Conservation (phyloP, 768 basidiomycete species). For the Calocybe cyanea region DNA sequence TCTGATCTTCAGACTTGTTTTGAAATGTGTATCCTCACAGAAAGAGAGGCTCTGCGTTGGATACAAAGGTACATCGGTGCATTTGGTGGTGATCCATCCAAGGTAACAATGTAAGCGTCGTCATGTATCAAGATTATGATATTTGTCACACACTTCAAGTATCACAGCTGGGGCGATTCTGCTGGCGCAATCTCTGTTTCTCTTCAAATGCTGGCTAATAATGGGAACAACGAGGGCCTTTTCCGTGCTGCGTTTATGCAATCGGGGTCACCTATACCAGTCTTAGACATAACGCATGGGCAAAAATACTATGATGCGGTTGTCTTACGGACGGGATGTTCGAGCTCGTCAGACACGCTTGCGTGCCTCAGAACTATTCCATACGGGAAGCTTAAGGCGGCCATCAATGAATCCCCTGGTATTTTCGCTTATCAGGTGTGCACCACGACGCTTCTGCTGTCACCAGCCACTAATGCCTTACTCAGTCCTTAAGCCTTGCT, state of each 20-base stretch:
- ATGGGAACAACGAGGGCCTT: constrained; percentile 38
- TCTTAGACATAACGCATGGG: constrained; percentile 39
- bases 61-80: constrained; percentile 58
- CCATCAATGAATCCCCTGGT: constrained; percentile 39
- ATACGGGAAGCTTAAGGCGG: constrained; percentile 34
- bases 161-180: constrained; percentile 46
- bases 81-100: constrained; percentile 63
- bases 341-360: constrained; percentile 34
- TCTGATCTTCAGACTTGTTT: neutral
- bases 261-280: constrained; percentile 43
- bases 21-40: constrained; percentile 24
- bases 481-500: constrained; percentile 39
- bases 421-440: constrained; percentile 27
- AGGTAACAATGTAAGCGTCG: constrained; percentile 46
- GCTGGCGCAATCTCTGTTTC: constrained; percentile 53
- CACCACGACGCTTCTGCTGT: neutral
- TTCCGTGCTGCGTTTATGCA: constrained; percentile 51
- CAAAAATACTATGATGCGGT: constrained; percentile 44
- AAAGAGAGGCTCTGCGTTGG: constrained; percentile 59
- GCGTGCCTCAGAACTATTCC: constrained; percentile 38
- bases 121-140: no score
- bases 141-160: neutral
- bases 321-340: constrained; percentile 37
- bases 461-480: constrained; percentile 20
- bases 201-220: constrained; percentile 45